Conservation (phyloP, 108 stramenopile genomes). For the Cyclotella baltica region DNA sequence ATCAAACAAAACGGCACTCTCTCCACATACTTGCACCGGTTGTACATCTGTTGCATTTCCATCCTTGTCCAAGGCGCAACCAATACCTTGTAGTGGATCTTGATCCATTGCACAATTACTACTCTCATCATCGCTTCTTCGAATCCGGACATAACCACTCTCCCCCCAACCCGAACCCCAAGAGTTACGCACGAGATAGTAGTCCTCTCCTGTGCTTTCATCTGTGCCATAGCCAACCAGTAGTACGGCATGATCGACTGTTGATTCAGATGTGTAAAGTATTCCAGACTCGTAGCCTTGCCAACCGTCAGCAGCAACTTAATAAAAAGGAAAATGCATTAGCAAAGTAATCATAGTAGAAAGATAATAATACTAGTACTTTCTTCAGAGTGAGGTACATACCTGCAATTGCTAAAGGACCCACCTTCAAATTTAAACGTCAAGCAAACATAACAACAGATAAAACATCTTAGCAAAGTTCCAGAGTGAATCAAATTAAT, state of each 20-base stretch:
- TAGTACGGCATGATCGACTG: constrained; percentile 86
- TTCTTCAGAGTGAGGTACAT: not conserved
- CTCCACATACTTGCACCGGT: constrained; percentile 80
- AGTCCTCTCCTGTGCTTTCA: constrained; percentile 66
- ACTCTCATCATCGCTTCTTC: constrained; percentile 62
- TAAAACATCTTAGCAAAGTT: no score
- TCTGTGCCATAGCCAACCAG: constrained; percentile 89
- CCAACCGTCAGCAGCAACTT: constrained; percentile 78
- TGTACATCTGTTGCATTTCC: constrained; percentile 55
- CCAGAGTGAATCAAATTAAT: no score
- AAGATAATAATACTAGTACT: not conserved
- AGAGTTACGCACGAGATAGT: constrained; percentile 86
- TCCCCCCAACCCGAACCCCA: constrained; percentile 90
- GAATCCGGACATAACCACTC: constrained; percentile 77
- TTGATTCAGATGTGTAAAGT: constrained; percentile 35
- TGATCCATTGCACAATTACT: constrained; percentile 73
- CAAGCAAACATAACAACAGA: no score
- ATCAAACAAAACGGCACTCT: constrained; percentile 74
- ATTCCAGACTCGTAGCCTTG: constrained; percentile 17
- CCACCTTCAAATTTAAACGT: constrained; percentile 21
- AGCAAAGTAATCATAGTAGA: not conserved
- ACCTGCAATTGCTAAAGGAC: not conserved
- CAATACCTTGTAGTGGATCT: constrained; percentile 76
- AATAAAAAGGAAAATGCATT: not conserved
- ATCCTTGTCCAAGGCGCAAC: constrained; percentile 72